Conservation (phyloP, 139 green algal species). For the Chlorella sp. region DNA sequence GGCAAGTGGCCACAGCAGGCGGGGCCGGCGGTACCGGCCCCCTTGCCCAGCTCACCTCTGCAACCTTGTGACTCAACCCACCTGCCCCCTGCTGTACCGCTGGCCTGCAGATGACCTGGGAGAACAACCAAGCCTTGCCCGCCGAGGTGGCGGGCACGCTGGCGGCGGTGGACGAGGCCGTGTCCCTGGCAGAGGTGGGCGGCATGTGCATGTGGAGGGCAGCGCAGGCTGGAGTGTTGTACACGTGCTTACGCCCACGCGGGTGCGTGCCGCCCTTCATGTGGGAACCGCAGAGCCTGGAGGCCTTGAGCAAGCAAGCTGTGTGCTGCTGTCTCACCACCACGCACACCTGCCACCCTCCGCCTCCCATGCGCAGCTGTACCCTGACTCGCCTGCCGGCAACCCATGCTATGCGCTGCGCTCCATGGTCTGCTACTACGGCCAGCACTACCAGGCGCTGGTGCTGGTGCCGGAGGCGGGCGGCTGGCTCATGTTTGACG, state of each 20-base stretch:
- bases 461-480: constrained; percentile 49
- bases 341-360: background rate
- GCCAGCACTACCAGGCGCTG: constrained; percentile 46
- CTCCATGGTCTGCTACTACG: constrained; percentile 80
- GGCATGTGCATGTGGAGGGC: background rate
- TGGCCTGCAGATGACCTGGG: constrained; percentile 59
- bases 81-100: too few relatives aligned
- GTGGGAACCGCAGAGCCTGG: background rate
- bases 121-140: constrained; percentile 29
- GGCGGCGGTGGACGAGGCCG: background rate
- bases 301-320: background rate
- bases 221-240: too few relatives aligned
- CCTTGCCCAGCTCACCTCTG: too few relatives aligned
- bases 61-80: too few relatives aligned
- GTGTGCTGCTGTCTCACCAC: background rate
- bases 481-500: constrained; percentile 83
- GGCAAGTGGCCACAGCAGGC: too few relatives aligned
- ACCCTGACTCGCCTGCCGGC: background rate
- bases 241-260: too few relatives aligned
- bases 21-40: too few relatives aligned
- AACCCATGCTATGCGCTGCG: constrained; percentile 46
- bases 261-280: background rate
- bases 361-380: too few relatives aligned
- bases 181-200: constrained; percentile 13
- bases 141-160: constrained; percentile 47